Evolutionary conservation across 345 rosid species (phyloP), one percentile per base, ranked within the genome.

Genomic region (Lumnitzera racemosa): DNA sequence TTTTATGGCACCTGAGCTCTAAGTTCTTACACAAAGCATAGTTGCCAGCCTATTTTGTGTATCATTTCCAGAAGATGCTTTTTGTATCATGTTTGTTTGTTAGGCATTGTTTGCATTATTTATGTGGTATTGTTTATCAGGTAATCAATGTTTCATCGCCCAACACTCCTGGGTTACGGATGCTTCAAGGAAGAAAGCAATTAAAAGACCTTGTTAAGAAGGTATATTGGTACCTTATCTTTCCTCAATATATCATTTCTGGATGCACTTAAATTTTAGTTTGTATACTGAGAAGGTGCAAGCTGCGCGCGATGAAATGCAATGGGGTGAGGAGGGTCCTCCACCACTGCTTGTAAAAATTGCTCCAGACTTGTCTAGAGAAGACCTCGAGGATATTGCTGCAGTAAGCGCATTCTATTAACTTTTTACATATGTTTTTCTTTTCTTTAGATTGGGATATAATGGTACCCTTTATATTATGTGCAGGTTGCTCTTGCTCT

Each of bases 241-340:
- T 46, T 53, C 65, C 46, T 17, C 60, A 27, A 47, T 54, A 12
- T 41, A 56, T 43, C 49, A 58, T 54, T 4, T 36, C 43, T 36
- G 43, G 43, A 9, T 3, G 43, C 53, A 68, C 43, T 41, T 56
- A 17, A n/a, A 20, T 55, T 47, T 15, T 17, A 16, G 36, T 55
- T 65, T 57, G n/a, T 61, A 60, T 56, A 65, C 67, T 14, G 16
- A 64, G 15, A 68, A 87, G 95, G 77, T 94, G 66, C 99, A 90
- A 86, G 99, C 99, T 79, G 99, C 99, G 56, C 83, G 97, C 53
- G 99, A 94, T 88, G 99, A 94, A 81, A 94, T 94, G 99, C 97
- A 94, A 64, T 94, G 99, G 99, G 99, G 90, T 57, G 99, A 90
- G 74, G 99, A 88, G 48, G 97, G 97, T 46, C 97, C 97, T 31